Conservation (phyloP, 139 green algal genomes). For the Micromonas commoda region DNA sequence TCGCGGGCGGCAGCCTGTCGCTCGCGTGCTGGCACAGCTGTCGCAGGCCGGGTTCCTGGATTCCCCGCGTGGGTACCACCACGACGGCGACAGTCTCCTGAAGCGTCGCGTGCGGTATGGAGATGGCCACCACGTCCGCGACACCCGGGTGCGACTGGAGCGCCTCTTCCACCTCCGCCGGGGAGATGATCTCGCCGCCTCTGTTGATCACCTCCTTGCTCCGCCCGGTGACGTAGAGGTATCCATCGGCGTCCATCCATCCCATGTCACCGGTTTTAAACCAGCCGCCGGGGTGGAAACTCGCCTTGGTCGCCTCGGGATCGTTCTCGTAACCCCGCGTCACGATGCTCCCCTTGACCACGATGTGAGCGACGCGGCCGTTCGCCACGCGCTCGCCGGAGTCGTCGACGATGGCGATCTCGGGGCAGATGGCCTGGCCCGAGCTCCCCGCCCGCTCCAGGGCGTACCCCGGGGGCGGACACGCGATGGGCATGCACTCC, state of each 20-base stretch:
- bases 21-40: slow-evolving; percentile 1
- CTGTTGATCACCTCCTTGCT: slow-evolving; percentile 62
- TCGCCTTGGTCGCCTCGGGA: not conserved
- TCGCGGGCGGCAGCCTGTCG: slow-evolving; percentile 22
- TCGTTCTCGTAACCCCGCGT: not conserved
- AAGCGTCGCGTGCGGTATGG: slow-evolving; percentile 30
- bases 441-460: slow-evolving; percentile 25
- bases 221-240: slow-evolving; percentile 36
- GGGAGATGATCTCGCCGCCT: slow-evolving; percentile 79
- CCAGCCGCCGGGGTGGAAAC: slow-evolving; percentile 28
- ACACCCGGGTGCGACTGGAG: slow-evolving; percentile 32
- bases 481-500: slow-evolving; percentile 37
- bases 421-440: slow-evolving; percentile 22
- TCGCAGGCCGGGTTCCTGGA: slow-evolving; percentile 10
- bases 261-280: slow-evolving; percentile 42
- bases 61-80: slow-evolving; percentile 20
- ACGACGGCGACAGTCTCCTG: slow-evolving; percentile 34
- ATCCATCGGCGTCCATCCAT: slow-evolving; percentile 39
- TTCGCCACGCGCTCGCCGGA: not conserved
- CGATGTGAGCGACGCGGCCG: slow-evolving; percentile 6
- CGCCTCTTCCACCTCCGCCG: slow-evolving; percentile 57
- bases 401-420: slow-evolving; percentile 25
- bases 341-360: slow-evolving; percentile 17
- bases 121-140: slow-evolving; percentile 35
- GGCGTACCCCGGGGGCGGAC: slow-evolving; percentile 18